These are phyloP conservation scores for Colletotrichum plurivorum DNA, from an alignment of 2,329 filamentous ascomycete genomes.

Conservation along the genomic window DNA sequence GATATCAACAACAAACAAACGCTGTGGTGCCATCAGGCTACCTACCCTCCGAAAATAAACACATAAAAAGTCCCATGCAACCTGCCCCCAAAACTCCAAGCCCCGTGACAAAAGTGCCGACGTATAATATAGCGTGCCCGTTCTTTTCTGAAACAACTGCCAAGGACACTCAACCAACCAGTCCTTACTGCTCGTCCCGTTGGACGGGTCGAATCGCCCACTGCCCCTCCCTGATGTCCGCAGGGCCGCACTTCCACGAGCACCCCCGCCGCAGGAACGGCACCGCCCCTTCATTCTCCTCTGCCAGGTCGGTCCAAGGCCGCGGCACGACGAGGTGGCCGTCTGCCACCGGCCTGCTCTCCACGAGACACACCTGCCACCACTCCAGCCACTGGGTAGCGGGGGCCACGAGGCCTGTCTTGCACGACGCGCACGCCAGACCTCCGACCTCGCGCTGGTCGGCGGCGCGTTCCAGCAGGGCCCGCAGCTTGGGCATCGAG, in stretches of 20 bases:
- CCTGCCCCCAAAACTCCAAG: conserved; percentile 24
- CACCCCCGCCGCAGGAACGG: conserved; percentile 65
- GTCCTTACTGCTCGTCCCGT: background rate
- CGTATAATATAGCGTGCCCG: background rate
- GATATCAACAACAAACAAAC: conserved; percentile 7
- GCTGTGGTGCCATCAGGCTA: background rate
- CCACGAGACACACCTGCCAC: conserved; percentile 57
- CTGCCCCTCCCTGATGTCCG: conserved; percentile 47
- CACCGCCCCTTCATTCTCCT: conserved; percentile 54
- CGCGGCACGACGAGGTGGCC: conserved; percentile 19
- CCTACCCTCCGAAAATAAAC: background rate
- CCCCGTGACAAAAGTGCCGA: background rate
- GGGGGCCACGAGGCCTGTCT: conserved; percentile 63
- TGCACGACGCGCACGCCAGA: conserved; percentile 66
- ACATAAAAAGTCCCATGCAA: background rate
- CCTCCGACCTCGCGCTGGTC: conserved; percentile 63
- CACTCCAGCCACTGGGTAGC: conserved; percentile 75
- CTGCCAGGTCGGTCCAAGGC: conserved; percentile 35
- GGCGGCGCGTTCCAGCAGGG: conserved; percentile 56
- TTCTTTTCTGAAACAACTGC: conserved; percentile 4
- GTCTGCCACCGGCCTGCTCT: conserved; percentile 30
- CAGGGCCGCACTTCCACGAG: conserved; percentile 64
- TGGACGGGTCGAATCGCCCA: conserved; percentile 38
- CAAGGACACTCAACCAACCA: background rate
- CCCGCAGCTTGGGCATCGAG: conserved; percentile 55